A percentile compares a stretch with the other conserved stretches of the same genome.
Conservation (phyloP, 164 flowering plant genomes). For the Brasenia schreberi region DNA sequence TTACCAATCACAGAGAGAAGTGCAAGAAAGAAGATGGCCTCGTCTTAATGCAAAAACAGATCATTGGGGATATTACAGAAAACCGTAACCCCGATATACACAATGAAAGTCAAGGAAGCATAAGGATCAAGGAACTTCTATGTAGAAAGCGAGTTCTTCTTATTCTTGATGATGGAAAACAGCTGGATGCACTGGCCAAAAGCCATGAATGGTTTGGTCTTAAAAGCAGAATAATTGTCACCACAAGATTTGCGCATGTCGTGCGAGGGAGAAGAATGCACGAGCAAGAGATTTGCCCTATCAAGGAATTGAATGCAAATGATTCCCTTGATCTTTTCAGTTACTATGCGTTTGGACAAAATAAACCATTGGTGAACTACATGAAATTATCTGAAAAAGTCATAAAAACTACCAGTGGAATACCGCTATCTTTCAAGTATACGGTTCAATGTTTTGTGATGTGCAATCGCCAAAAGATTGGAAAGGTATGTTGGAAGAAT, state of each 20-base stretch:
- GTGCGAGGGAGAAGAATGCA: not conserved
- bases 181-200: not conserved
- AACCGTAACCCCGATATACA: not conserved
- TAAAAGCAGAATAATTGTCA: not conserved
- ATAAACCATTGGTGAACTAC: not conserved
- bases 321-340: constrained; percentile 1
- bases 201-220: not conserved
- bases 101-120: not conserved
- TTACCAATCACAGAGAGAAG: not conserved
- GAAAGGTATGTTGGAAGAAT: not conserved
- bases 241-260: not conserved
- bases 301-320: not conserved
- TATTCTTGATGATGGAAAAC: not conserved
- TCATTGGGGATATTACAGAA: not conserved
- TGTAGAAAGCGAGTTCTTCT: not conserved
- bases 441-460: not conserved
- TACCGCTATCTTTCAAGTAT: not conserved
- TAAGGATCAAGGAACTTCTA: not conserved
- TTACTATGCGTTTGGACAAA: not conserved
- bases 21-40: not conserved
- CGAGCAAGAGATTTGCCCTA: not conserved
- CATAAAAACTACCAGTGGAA: not conserved
- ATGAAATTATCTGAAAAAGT: not conserved
- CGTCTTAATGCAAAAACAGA: not conserved
- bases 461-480: not conserved